phyloP scores from a whole-genome alignment of 176 grass and related monocot species.

The Eleusine indica region DNA sequence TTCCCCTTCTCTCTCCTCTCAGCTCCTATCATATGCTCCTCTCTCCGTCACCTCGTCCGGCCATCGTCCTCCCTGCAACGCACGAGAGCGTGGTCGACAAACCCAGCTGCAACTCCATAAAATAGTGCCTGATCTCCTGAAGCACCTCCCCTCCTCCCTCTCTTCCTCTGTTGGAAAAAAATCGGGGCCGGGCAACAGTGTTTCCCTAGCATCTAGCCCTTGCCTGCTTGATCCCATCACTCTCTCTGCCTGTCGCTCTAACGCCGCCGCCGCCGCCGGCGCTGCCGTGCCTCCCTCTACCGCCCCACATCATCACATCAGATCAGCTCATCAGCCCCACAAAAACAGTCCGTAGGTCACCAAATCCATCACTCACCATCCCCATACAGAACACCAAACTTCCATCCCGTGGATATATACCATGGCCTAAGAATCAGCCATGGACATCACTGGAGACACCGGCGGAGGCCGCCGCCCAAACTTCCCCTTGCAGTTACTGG shows the following conservation, averaged over 20 bases:
- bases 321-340: conserved; percentile 38
- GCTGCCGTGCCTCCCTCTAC: neutral
- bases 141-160: neutral
- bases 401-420: conserved; percentile 4
- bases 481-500: conserved; percentile 80
- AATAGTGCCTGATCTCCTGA: conserved; percentile 51
- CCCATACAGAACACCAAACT: neutral
- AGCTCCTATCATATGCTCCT: conserved; percentile 48
- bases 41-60: conserved; percentile 21
- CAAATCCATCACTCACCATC: conserved; percentile 30
- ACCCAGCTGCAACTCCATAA: conserved; percentile 59
- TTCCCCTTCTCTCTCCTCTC: neutral
- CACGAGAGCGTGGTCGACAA: conserved; percentile 38
- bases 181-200: conserved; percentile 5
- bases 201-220: conserved; percentile 37
- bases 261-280: conserved; percentile 27
- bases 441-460: conserved; percentile 42
- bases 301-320: conserved; percentile 36
- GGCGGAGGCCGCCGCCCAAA: conserved; percentile 57
- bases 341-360: conserved; percentile 36
- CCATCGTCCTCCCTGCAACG: conserved; percentile 44
- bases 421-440: conserved; percentile 41
- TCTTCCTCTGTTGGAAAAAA: conserved; percentile 28
- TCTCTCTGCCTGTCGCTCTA: conserved; percentile 22
- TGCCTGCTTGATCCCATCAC: conserved; percentile 34